Percentiles rank a stretch among this genome's conserved stretches.
Conservation (phyloP, 768 basidiomycete genomes). For the Termitomyces titanicus region DNA sequence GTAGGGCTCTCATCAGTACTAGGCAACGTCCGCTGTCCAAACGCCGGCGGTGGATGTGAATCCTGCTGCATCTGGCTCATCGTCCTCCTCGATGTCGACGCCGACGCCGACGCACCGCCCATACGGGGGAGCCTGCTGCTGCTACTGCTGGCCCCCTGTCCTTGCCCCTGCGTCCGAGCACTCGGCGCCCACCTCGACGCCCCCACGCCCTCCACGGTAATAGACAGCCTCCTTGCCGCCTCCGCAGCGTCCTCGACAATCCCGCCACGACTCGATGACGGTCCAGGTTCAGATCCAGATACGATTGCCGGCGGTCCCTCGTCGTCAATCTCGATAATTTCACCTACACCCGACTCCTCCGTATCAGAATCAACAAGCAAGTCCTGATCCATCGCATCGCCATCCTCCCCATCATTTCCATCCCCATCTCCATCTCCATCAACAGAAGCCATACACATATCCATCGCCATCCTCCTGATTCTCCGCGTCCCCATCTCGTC, state of each 20-base stretch:
- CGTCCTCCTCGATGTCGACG: conserved; percentile 15
- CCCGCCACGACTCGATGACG: neutral
- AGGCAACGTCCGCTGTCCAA: conserved; percentile 30
- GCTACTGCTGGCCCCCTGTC: conserved; percentile 2
- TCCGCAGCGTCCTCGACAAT: conserved; percentile 12
- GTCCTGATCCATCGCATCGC: conserved; percentile 76
- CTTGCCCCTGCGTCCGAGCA: conserved; percentile 9
- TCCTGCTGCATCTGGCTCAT: neutral
- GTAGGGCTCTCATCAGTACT: conserved; percentile 53
- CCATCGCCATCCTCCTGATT: conserved; percentile 17
- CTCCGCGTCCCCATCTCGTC: conserved; percentile 22
- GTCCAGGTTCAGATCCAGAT: neutral
- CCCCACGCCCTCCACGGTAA: conserved; percentile 22
- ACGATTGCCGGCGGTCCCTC: conserved; percentile 16
- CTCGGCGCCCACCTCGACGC: conserved; percentile 30
- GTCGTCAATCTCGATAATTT: conserved; percentile 23
- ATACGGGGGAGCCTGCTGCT: neutral
- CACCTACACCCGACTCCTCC: conserved; percentile 28
- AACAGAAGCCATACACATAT: neutral
- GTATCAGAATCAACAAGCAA: conserved; percentile 42
- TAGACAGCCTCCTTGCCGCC: neutral
- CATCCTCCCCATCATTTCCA: conserved; percentile 48
- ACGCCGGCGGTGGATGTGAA: conserved; percentile 19
- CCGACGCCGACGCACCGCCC: neutral
- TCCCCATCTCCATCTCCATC: conserved; percentile 15